phyloP scores from a whole-genome alignment of 2,329 filamentous ascomycete species.

The Fonsecaea pedrosoi region DNA sequence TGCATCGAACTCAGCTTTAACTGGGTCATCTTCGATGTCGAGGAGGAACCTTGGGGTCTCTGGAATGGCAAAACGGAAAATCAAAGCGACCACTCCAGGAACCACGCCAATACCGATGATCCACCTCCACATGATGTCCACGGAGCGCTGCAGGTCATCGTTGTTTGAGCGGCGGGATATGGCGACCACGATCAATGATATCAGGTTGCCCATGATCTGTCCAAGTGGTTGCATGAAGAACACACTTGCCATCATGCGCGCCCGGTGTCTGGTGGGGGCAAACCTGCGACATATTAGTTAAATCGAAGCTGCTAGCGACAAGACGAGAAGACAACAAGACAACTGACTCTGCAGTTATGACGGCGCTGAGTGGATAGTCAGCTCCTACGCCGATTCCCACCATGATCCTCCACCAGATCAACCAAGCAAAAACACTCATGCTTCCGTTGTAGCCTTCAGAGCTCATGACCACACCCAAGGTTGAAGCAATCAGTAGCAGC shows the following conservation, averaged over 20 bases:
- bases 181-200: slow-evolving; percentile 59
- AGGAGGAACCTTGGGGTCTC: slow-evolving; percentile 71
- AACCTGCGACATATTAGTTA: slow-evolving; percentile 46
- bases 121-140: slow-evolving; percentile 71
- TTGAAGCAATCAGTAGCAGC: slow-evolving; percentile 55
- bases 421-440: slow-evolving; percentile 55
- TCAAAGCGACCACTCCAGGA: slow-evolving; percentile 67
- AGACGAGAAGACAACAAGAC: slow-evolving; percentile 16
- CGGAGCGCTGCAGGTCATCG: slow-evolving; percentile 45
- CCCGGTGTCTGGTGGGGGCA: slow-evolving; percentile 65
- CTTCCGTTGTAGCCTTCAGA: slow-evolving; percentile 52
- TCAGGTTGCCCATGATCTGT: slow-evolving; percentile 68
- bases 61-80: slow-evolving; percentile 71
- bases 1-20: slow-evolving; percentile 65
- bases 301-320: slow-evolving; percentile 15
- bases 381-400: slow-evolving; percentile 67
- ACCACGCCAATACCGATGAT: slow-evolving; percentile 70
- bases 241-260: slow-evolving; percentile 71
- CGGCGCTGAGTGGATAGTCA: slow-evolving; percentile 70
- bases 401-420: slow-evolving; percentile 57
- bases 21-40: slow-evolving; percentile 68
- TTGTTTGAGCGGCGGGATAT: slow-evolving; percentile 40
- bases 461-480: slow-evolving; percentile 55
- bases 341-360: slow-evolving; percentile 71
- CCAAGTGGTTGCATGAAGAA: slow-evolving; percentile 74